Base-by-base conservation (phyloP, 202 grass and related monocot genomes). In the Dendrocalamus latiflorus region DNA sequence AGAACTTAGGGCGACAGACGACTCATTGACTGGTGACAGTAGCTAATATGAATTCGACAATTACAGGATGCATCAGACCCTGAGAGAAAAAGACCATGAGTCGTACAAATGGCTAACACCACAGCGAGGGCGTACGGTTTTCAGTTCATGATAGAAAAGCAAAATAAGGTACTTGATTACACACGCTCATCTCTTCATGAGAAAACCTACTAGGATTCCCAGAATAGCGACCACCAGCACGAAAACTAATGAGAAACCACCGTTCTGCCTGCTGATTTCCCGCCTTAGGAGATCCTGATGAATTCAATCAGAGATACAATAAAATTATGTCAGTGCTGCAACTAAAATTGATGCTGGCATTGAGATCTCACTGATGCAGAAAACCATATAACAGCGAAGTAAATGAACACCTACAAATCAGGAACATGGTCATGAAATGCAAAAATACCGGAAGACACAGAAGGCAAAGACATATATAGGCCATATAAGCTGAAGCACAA, bases 201-300 rank as follows among this genome's bases (percentile, higher is more conserved):
- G n/a, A n/a, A n/a, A n/a, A n/a, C n/a, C n/a, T n/a, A n/a, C n/a
- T n/a, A n/a, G n/a, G n/a, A n/a, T n/a, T n/a, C n/a, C n/a, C n/a
- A n/a, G n/a, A n/a, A n/a, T n/a, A 64, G 91, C 88, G 43, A 91
- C 72, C 68, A 87, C 71, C 33, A 85, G 81, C 68, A 91, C 84
- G 58, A 93, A 85, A 72, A 77, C 78, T 74, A n/a, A n/a, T n/a
- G n/a, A n/a, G n/a, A n/a, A n/a, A n/a, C n/a, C n/a, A n/a, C n/a
- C n/a, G n/a, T n/a, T 84, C 74, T 87, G 83, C 45, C 81, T 81
- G 73, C 73, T 89, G 57, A 91, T 85, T 85, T 89, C 88, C 68
- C 84, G 84, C 75, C 88, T 93, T 50, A 91, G 54, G 72, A 86
- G 82, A 39, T 89, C 91, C 93, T 97, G 74, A 68, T 41, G 15